Evolutionary conservation across 2,329 filamentous ascomycete genomes (phyloP), one percentile per base, ranked within the genome.

Genomic region (Xylaria polymorpha): DNA sequence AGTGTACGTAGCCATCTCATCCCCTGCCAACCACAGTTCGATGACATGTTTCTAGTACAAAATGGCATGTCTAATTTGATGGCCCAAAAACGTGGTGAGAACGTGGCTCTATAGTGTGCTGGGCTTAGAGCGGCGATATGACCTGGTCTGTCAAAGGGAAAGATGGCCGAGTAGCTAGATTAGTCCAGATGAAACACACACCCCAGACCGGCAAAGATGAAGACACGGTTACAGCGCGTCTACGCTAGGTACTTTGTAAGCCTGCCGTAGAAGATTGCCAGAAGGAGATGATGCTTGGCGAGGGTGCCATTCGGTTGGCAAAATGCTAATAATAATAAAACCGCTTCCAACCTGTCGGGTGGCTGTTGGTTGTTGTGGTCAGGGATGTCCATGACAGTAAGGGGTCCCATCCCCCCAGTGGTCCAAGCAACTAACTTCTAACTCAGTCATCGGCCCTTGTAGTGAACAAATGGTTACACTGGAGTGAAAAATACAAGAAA

Each of bases 261-360:
- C 32, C 50, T 65, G 57, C 61, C 59, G 41, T 64, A 39, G 53
- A 50, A 20, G 14, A 51, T 44, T 69, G 9, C 66, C 57, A 56
- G 56, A 59, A 67, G 29, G 41, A 57, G 48, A 53, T 43, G 51
- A 62, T 62, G 61, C 50, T 61, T 46, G 25, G 25, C 22, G 20
- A 66, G 62, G 43, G 64, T 67, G 57, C 20, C 62, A 61, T 56
- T 68, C 65, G 65, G 62, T 65, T 67, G 68, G 64, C 57, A 70
- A 66, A 72, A 72, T 46, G 51, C 61, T 51, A 62, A 61, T 32
- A 51, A 56, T 46, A 59, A 44, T 32, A 59, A 46, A 43, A 32
- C 41, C 70, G 68, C 68, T 72, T 70, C 70, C 70, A 71, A 65
- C 41, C 70, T 63, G 68, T 72, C 68, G 68, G 70, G 65, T 72